Conservation (phyloP, 768 basidiomycete genomes). For the Phallus indusiatus region DNA sequence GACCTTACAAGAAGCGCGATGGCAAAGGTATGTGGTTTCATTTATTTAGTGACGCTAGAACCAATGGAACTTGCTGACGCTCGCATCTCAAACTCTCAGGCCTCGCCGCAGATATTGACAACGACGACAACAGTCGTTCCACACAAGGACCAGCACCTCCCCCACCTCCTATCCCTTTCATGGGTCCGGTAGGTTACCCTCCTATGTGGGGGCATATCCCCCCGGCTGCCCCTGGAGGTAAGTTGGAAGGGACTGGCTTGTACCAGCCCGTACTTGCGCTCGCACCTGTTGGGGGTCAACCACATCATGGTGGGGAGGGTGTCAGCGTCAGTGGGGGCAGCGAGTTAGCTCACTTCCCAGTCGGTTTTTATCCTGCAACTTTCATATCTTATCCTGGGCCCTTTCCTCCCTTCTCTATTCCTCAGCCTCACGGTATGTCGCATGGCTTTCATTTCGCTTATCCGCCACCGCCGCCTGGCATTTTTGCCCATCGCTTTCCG, state of each 20-base stretch:
- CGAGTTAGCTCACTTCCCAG: conserved; percentile 19
- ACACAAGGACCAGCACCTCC: conserved; percentile 20
- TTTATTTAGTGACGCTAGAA: neutral
- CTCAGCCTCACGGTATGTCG: conserved; percentile 10
- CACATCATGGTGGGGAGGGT: conserved; percentile 30
- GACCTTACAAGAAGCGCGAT: conserved; percentile 94
- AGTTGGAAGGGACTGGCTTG: conserved; percentile 32
- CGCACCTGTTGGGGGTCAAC: conserved; percentile 27
- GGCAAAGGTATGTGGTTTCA: conserved; percentile 56
- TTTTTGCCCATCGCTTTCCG: neutral
- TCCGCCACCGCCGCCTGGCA: conserved; percentile 5
- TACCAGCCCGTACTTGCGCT: conserved; percentile 35
- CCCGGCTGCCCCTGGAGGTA: conserved; percentile 25
- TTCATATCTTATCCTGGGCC: conserved; percentile 36
- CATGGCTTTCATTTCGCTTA: conserved; percentile 9
- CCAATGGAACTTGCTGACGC: neutral
- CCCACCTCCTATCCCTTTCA: conserved; percentile 42
- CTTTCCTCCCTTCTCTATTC: conserved; percentile 41
- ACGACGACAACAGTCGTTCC: neutral
- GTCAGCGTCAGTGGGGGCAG: conserved; percentile 31
- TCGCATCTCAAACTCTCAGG: neutral
- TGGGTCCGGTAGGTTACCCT: conserved; percentile 42
- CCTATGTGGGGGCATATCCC: conserved; percentile 51
- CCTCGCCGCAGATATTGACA: neutral
- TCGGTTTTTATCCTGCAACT: conserved; percentile 37